Evolutionary conservation across 768 basidiomycete species (phyloP), one percentile per base, ranked within the genome.

Genomic region (Lentinula edodes): DNA sequence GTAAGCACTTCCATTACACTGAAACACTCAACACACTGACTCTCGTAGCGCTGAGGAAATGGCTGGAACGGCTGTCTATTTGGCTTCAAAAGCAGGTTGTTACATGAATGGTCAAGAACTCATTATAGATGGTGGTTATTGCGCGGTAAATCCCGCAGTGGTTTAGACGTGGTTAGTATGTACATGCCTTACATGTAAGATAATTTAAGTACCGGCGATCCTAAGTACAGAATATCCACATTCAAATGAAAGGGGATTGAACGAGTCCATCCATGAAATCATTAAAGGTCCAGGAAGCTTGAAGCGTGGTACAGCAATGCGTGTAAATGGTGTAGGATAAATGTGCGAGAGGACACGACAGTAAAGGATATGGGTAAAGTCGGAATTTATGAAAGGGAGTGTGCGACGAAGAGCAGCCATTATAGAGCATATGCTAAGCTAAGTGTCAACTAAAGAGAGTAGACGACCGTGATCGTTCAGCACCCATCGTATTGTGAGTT

Each of bases 31-130:
- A 51, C 42, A 10, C 18, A 20, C 4, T n/a, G 39, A 6, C 54
- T 36, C 48, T 35, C 41, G 12, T 56, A 91, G 90, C 46, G 83
- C 80, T 0, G 77, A 81, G 62, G 91, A 93, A 68, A 86, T 91
- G 74, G 90, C 88, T 8, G 91, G 88, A 7, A 89, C 90, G 8
- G 90, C 76, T 0, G 79, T 93, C 5, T 91, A 90, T 70, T 80
- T 93, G 5, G 87, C 82, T 6, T 90, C 90, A 9, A 81, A 76
- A 9, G 88, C 89, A 2, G 90, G 89, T 38, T 84, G 78, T 34
- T 93, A 90, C 69, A 83, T 82, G 63, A 89, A 88, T 63, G 91
- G 91, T 12, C 90, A 92, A 68, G 88, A 92, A 69, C 79, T 93
- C 46, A 74, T 85, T 16, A 80, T 92, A 39, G 91, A 93, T 66